Evolutionary conservation across 306 rosid genomes (phyloP), one percentile per base, ranked within the genome.

Genomic region (Trichosanthes cucumerina): DNA sequence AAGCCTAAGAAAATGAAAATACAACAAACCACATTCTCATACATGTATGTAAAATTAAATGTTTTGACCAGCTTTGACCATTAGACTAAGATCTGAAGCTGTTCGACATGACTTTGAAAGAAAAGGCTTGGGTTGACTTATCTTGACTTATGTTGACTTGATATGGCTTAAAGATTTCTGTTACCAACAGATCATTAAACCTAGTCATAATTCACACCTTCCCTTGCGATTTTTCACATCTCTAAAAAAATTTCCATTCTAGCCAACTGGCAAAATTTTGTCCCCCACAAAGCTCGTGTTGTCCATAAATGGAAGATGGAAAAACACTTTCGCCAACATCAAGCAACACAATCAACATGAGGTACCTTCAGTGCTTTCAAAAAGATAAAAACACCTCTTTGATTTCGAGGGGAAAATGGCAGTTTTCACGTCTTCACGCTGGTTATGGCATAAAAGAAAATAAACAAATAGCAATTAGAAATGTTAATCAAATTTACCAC

Each of bases 401-500:
- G n/a, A n/a, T 26, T 59, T 68, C 11, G 11, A 16, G 26, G 23
- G 9, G 24, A 38, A 64, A 31, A 31, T 28, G 53, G 31, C 16
- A 69, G 26, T 21, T 36, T 24, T 24, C 24, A 70, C 15, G 38
- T 23, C 33, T 6, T 70, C 21, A 44, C 5, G 36, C n/a, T 46
- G 58, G 14, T 71, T 23, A n/a, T 44, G 19, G 39, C 41, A 46
- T 46, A 14, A 71, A 71, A 64, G 33, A 57, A 80, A 49, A 56
- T 54, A 70, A 34, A 12, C 43, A 24, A 49, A 46, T 63, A 57
- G 64, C 4, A 31, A 46, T 16, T 16, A 14, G 39, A 78, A 46
- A 2, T 43, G 75, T 2, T 9, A 38, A 78, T 10, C 41, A 82
- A 62, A 64, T 69, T 85, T 84, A 93, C 97, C 91, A 9, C 3